Conservation (phyloP, 78 protist genomes). For the Chrysochromulina parva region DNA sequence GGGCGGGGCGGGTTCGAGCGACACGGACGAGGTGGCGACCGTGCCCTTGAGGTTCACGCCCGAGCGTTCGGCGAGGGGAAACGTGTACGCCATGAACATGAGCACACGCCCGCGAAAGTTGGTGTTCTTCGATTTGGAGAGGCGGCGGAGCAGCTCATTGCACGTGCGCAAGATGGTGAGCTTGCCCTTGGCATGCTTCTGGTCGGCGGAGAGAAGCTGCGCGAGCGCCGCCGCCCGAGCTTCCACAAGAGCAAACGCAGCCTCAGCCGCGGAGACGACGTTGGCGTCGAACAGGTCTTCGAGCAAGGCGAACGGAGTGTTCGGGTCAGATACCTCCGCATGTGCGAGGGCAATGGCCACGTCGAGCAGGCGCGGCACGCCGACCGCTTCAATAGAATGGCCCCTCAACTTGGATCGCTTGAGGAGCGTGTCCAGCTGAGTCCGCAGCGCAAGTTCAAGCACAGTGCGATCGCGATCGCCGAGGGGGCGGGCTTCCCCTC, state of each 20-base stretch:
- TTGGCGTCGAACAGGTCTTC: background rate
- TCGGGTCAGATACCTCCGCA: background rate
- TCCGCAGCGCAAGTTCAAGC: too few species aligned
- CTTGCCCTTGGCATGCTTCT: background rate
- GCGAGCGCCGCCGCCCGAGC: background rate
- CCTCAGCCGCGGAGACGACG: background rate
- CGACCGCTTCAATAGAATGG: too few species aligned
- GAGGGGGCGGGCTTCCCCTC: too few species aligned
- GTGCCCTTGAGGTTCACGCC: slow-evolving; percentile 16
- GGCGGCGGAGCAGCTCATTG: slow-evolving; percentile 38
- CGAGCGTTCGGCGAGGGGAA: slow-evolving; percentile 35
- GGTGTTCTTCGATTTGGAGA: slow-evolving; percentile 11
- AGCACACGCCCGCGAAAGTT: slow-evolving; percentile 38
- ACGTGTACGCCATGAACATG: background rate
- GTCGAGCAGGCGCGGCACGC: background rate
- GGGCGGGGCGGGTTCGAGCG: background rate
- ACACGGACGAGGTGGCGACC: background rate
- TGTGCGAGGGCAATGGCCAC: background rate
- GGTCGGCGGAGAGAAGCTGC: background rate
- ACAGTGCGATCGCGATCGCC: too few species aligned
- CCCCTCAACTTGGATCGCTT: too few species aligned
- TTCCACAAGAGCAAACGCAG: background rate
- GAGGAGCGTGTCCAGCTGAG: too few species aligned
- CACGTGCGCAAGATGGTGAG: background rate
- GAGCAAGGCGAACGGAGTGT: background rate